These are phyloP conservation scores for Guadua angustifolia DNA, from an alignment of 176 grass and related monocot species.

Conservation along the genomic window DNA sequence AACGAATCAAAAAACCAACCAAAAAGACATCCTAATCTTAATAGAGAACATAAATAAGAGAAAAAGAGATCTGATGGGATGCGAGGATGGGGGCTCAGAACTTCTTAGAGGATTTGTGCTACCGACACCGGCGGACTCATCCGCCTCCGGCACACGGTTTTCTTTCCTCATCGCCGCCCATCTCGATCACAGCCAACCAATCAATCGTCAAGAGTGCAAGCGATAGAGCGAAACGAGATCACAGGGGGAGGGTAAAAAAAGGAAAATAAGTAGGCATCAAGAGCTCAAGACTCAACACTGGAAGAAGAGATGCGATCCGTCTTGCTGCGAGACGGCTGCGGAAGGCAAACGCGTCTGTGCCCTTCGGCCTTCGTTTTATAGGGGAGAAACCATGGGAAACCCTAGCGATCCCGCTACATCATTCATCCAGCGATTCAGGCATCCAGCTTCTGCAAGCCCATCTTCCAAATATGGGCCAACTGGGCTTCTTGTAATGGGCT, in stretches of 20 bases:
- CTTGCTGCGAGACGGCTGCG: not conserved
- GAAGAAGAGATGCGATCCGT: too few relatives aligned
- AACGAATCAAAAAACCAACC: not conserved
- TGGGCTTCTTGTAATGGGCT: not conserved
- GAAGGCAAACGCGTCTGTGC: not conserved
- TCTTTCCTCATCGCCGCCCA: conserved; percentile 59
- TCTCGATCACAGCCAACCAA: accelerated
- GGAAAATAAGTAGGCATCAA: not conserved
- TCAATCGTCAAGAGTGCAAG: not conserved
- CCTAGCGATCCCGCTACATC: not conserved
- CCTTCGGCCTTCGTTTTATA: conserved; percentile 2
- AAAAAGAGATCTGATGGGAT: not conserved
- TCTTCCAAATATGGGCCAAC: not conserved
- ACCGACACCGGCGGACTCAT: conserved; percentile 59
- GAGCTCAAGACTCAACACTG: not conserved
- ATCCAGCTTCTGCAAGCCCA: too few relatives aligned
- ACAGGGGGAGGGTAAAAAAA: too few relatives aligned
- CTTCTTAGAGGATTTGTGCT: conserved; percentile 93
- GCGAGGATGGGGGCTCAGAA: conserved; percentile 55
- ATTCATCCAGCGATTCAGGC: too few relatives aligned
- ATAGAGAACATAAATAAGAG: not conserved
- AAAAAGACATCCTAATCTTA: not conserved
- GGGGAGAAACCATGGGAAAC: not conserved
- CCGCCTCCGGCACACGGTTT: conserved; percentile 56
- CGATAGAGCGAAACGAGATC: not conserved